These are phyloP conservation scores for Caulochytrium protostelioides DNA, from an alignment of 371 early-diverging fungal species.

Conservation along the genomic window DNA sequence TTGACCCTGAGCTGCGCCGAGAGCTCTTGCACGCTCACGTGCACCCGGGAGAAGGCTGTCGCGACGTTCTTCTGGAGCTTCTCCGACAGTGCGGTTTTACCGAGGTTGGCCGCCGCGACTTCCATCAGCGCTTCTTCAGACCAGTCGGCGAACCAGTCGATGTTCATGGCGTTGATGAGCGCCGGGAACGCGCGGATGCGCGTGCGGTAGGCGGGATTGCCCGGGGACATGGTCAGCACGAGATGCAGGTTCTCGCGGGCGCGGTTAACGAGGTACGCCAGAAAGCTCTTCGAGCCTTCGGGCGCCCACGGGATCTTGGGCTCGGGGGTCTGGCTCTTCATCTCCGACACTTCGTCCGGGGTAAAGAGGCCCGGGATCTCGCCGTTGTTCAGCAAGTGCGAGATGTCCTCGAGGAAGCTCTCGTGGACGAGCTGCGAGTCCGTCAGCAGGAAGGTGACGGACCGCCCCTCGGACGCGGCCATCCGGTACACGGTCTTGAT, in stretches of 20 bases:
- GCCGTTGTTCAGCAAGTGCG: conserved; percentile 27
- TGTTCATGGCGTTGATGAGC: conserved; percentile 27
- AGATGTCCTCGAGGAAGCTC: conserved; percentile 25
- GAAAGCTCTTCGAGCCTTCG: not conserved
- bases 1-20: conserved; percentile 20
- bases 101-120: conserved; percentile 24
- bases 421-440: conserved; percentile 20
- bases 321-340: no score
- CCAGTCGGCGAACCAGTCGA: conserved; percentile 37
- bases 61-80: conserved; percentile 13
- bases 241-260: conserved; percentile 26
- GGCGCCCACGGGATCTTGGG: conserved; percentile 10
- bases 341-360: conserved; percentile 24
- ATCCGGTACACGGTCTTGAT: conserved; percentile 21
- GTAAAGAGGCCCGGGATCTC: conserved; percentile 28
- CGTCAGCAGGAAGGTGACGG: conserved; percentile 24
- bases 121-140: conserved; percentile 31
- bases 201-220: conserved; percentile 29
- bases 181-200: conserved; percentile 30
- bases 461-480: conserved; percentile 21
- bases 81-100: conserved; percentile 16
- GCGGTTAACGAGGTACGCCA: no score
- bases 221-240: conserved; percentile 30
- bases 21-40: conserved; percentile 24
- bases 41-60: conserved; percentile 21